These are phyloP conservation scores for Fusarium sp. DNA, from an alignment of 2,329 filamentous ascomycete genomes.

Conservation along the genomic window DNA sequence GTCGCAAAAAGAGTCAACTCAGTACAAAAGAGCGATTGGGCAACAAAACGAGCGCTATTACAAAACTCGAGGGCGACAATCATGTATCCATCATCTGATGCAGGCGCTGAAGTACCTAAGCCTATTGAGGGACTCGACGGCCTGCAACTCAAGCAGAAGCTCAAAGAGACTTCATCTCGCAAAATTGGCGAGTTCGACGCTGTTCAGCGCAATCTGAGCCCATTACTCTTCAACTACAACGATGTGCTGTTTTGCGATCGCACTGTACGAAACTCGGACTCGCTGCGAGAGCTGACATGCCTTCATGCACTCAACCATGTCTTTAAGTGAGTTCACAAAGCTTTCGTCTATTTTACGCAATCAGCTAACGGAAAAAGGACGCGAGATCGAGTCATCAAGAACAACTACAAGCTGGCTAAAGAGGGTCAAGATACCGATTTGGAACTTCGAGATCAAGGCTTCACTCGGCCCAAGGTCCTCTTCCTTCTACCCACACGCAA, in stretches of 20 bases:
- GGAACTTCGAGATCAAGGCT: constrained; percentile 91
- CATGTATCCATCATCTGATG: constrained; percentile 57
- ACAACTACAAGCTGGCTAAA: constrained; percentile 82
- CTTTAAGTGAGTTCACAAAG: constrained; percentile 71
- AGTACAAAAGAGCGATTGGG: constrained; percentile 63
- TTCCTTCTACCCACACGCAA: constrained; percentile 91
- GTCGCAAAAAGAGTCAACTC: constrained; percentile 65
- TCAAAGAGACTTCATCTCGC: constrained; percentile 66
- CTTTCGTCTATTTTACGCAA: background rate
- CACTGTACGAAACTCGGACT: constrained; percentile 73
- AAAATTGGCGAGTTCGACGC: constrained; percentile 68
- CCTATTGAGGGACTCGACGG: constrained; percentile 55
- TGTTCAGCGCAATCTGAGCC: constrained; percentile 73
- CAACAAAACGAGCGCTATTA: constrained; percentile 58
- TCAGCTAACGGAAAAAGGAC: constrained; percentile 63
- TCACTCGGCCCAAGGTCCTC: constrained; percentile 92
- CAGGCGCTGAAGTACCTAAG: constrained; percentile 47
- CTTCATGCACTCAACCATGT: constrained; percentile 92
- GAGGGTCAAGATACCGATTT: constrained; percentile 72
- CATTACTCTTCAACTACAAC: constrained; percentile 82
- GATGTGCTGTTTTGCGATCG: constrained; percentile 83
- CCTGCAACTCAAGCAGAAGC: constrained; percentile 76
- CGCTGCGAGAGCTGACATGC: constrained; percentile 77
- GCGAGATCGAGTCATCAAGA: constrained; percentile 90
- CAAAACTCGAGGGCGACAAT: constrained; percentile 62